phyloP scores from a whole-genome alignment of 306 rosid genomes.

The Cajanus cajan region DNA sequence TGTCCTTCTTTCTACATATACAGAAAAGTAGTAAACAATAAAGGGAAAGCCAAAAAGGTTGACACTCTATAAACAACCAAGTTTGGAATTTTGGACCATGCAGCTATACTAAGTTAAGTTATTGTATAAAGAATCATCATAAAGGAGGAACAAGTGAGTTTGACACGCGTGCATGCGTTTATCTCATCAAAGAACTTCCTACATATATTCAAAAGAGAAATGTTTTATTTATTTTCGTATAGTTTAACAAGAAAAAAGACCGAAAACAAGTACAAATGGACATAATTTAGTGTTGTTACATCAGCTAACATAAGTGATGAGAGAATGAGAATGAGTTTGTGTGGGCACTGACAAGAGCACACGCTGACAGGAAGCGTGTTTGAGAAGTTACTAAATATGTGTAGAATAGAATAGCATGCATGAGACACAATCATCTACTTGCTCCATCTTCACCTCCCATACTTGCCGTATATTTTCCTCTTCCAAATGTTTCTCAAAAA shows the following conservation, averaged over 20 bases:
- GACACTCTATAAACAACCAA: background rate
- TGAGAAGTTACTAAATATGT: constrained; percentile 33
- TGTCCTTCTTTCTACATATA: background rate
- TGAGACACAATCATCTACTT: constrained; percentile 52
- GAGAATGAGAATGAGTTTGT: background rate
- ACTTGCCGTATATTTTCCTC: background rate
- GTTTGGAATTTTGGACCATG: background rate
- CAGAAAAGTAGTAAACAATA: background rate
- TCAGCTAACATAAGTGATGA: too few relatives aligned
- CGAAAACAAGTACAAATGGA: too few relatives aligned
- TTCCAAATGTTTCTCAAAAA: background rate
- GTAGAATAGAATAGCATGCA: constrained; percentile 46
- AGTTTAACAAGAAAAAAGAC: too few relatives aligned
- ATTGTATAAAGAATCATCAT: background rate
- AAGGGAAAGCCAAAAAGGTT: background rate
- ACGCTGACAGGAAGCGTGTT: constrained; percentile 27
- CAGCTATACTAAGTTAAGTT: background rate
- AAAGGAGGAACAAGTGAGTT: background rate
- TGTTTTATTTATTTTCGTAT: too few relatives aligned
- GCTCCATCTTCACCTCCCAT: constrained; percentile 24
- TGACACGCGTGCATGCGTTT: background rate
- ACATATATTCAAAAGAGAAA: too few relatives aligned
- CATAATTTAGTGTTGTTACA: too few relatives aligned
- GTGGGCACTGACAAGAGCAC: constrained; percentile 33
- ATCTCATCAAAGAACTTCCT: too few relatives aligned